phyloP scores from a whole-genome alignment of 2,329 filamentous ascomycete species.

The Cladophialophora yegresii region DNA sequence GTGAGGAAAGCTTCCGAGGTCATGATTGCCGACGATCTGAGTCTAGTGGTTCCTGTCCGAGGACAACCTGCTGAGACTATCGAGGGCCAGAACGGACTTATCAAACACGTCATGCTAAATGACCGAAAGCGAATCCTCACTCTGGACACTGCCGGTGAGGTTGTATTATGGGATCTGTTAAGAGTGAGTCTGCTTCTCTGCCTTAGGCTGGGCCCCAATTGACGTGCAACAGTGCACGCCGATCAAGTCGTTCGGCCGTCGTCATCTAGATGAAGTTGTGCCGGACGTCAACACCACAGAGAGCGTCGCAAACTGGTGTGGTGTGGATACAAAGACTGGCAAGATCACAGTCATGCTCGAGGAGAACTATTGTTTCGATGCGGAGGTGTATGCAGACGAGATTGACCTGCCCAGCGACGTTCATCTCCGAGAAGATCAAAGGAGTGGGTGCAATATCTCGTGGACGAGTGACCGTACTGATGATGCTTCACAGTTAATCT shows the following conservation, averaged over 20 bases:
- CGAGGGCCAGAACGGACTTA: constrained; percentile 90
- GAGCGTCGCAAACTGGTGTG: constrained; percentile 93
- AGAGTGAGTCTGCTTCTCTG: constrained; percentile 57
- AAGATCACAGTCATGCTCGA: constrained; percentile 88
- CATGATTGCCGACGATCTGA: constrained; percentile 52
- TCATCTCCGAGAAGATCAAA: constrained; percentile 87
- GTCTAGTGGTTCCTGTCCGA: constrained; percentile 63
- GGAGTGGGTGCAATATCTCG: constrained; percentile 62
- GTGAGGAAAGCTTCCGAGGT: constrained; percentile 60
- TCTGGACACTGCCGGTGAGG: constrained; percentile 90
- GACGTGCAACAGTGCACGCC: constrained; percentile 67
- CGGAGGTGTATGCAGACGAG: constrained; percentile 95
- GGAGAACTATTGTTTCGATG: constrained; percentile 95
- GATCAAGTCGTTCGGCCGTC: constrained; percentile 89
- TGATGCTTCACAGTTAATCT: constrained; percentile 70
- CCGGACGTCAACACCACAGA: constrained; percentile 82
- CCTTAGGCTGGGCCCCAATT: constrained; percentile 6
- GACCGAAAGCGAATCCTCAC: constrained; percentile 87
- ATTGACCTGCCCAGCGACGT: constrained; percentile 70
- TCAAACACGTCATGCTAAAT: constrained; percentile 90
- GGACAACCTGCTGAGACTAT: constrained; percentile 76
- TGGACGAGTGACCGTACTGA: constrained; percentile 25
- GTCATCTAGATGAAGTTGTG: constrained; percentile 88
- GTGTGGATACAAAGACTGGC: constrained; percentile 89
- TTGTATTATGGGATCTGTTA: constrained; percentile 91